Evolutionary conservation across 805 yeast species (phyloP).

Genomic region (Ascoidea rubescens): DNA sequence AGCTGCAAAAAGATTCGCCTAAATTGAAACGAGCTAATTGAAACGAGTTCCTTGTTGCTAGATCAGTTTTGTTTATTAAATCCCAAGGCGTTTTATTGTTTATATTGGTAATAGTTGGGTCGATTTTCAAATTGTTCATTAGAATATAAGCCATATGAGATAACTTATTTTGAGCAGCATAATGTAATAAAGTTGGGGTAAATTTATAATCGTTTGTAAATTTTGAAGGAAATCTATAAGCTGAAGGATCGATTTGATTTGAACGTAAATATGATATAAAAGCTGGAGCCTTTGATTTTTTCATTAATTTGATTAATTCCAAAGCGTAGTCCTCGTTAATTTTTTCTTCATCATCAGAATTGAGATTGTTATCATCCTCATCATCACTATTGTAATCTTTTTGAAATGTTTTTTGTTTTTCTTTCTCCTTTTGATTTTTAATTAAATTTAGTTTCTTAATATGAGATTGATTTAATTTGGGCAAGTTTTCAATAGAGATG

Average conservation of each 20-base stretch:
- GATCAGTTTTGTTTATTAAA: conserved; percentile 27
- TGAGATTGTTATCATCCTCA: conserved; percentile 6
- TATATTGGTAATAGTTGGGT: conserved; percentile 44
- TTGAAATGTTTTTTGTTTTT: conserved; percentile 16
- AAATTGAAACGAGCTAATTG: conserved; percentile 51
- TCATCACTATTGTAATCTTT: conserved; percentile 9
- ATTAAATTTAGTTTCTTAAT: conserved; percentile 11
- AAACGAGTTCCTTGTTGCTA: conserved; percentile 37
- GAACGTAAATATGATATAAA: conserved; percentile 47
- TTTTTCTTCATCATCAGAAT: conserved; percentile 8
- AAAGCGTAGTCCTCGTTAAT: conserved; percentile 35
- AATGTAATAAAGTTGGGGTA: conserved; percentile 70
- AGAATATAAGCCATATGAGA: conserved; percentile 52
- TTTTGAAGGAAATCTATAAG: conserved; percentile 27
- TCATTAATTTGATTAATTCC: conserved; percentile 46
- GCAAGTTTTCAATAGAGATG: conserved; percentile 38
- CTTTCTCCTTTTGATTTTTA: conserved; percentile 17
- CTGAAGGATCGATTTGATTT: conserved; percentile 21
- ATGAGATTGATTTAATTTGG: conserved; percentile 24
- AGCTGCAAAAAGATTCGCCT: conserved; percentile 59
- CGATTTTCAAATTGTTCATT: conserved; percentile 50
- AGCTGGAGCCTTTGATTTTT: conserved; percentile 67
- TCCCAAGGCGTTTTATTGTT: conserved; percentile 60
- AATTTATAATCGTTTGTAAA: conserved; percentile 29
- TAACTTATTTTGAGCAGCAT: conserved; percentile 54